Evolutionary conservation across 106 monocot genomes (phyloP), one percentile per base, ranked within the genome.

Genomic region (Dioscorea dumetorum): DNA sequence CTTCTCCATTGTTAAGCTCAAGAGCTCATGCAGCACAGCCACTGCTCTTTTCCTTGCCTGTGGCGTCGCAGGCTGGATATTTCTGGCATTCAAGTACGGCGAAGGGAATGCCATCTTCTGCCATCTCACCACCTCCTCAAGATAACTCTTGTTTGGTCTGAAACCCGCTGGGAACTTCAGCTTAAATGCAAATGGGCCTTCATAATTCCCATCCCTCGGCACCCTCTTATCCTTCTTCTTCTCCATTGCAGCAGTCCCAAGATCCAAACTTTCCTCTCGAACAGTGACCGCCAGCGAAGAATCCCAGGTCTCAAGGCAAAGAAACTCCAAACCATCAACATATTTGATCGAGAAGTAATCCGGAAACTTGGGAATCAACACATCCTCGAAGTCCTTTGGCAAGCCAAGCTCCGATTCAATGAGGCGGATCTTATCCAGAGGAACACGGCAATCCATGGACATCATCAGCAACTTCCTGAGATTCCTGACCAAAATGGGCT

Each of bases 251-350:
- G 18, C 48, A 33, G 48, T 50, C 35, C 62, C 74, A 70, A 76
- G 58, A 73, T 80, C 63, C 69, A 88, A 69, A 4, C 56, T 87
- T 82, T 95, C 88, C 67, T 95, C 88, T 12, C 97, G 78, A 33
- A 62, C 67, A 35, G 97, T 97, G 74, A 87, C 70, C 6, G 89
- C 97, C 12, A 88, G 57, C 2, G 89, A 73, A 34, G 87, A 87
- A 80, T 97, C 97, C 92, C 97, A 97, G 51, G 67, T 90, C 81
- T 97, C 97, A 11, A 97, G 74, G 64, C 84, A 87, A 5, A 97
- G 79, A 69, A 76, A 75, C 24, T 89, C 84, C 51, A 49, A 8
- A 12, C 79, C 87, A 22, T 80, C 62, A 19, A 81, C 54, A 49
- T 58, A 61, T 53, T 73, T 72, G 4, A 87, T 21, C 0, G 78